Conservation (phyloP, 495 filamentous ascomycete genomes). For the Tuber calosporum region DNA sequence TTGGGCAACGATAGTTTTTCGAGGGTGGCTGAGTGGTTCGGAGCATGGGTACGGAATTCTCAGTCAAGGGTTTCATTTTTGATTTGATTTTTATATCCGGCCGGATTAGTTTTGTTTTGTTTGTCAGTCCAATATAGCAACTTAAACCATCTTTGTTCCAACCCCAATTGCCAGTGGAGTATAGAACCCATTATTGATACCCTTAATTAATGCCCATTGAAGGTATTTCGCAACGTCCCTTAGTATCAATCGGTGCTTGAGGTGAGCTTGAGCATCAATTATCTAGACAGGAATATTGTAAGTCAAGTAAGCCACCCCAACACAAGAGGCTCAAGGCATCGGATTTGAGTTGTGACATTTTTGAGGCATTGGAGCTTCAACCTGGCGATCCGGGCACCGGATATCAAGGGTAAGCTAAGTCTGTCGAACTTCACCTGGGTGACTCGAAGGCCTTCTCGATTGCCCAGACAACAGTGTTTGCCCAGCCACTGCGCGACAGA, state of each 20-base stretch:
- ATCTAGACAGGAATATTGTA: background rate
- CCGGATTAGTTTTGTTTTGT: conserved; percentile 2
- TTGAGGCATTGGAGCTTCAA: background rate
- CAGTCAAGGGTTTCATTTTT: background rate
- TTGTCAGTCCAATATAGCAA: conserved; percentile 1
- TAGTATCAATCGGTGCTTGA: background rate
- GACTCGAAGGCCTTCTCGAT: too few relatives aligned
- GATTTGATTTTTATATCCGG: background rate
- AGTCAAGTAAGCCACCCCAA: background rate
- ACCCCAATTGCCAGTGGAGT: background rate
- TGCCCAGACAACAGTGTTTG: too few relatives aligned
- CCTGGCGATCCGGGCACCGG: background rate
- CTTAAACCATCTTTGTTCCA: background rate
- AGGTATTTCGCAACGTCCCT: background rate
- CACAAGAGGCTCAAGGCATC: background rate
- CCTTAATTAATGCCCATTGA: background rate
- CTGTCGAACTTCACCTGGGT: too few relatives aligned
- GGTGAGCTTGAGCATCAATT: background rate
- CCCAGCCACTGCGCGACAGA: too few relatives aligned
- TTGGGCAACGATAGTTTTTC: background rate
- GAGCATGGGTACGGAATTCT: background rate
- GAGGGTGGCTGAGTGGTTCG: background rate
- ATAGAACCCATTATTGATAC: background rate
- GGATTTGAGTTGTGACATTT: background rate
- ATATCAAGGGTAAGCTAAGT: too few relatives aligned